phyloP scores from a whole-genome alignment of 1,284 basidiomycete species.

The Pulchroboletus neoregius region DNA sequence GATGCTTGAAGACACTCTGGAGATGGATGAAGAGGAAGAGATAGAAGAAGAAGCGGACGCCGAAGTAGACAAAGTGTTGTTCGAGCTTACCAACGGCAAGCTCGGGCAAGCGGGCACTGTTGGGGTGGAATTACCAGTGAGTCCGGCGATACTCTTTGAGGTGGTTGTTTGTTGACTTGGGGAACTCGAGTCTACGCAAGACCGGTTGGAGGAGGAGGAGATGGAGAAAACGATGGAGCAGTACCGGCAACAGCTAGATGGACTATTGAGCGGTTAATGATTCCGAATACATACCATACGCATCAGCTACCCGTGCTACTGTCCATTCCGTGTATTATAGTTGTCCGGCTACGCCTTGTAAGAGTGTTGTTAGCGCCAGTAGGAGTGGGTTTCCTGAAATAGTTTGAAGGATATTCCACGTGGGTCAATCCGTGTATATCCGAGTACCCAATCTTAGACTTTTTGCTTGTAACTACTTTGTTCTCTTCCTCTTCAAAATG shows the following conservation, averaged over 20 bases:
- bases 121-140: conserved; percentile 73
- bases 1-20: conserved; percentile 85
- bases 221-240: conserved; percentile 82
- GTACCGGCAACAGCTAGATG: conserved; percentile 83
- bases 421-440: conserved; percentile 25
- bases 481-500: conserved; percentile 38
- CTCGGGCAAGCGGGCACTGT: conserved; percentile 79
- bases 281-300: conserved; percentile 21
- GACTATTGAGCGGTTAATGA: conserved; percentile 67
- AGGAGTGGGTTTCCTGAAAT: conserved; percentile 12
- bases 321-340: conserved; percentile 17
- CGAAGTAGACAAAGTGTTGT: conserved; percentile 96
- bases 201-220: conserved; percentile 72
- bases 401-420: conserved; percentile 16
- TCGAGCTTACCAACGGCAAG: conserved; percentile 95
- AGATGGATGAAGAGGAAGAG: conserved; percentile 90
- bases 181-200: conserved; percentile 45
- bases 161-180: conserved; percentile 10
- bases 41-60: conserved; percentile 95
- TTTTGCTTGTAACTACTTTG: conserved; percentile 13
- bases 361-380: too few relatives aligned
- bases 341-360: not conserved
- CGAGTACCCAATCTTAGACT: conserved; percentile 8
- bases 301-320: not conserved
- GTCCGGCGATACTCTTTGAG: conserved; percentile 31